These are phyloP conservation scores for Hypoxylon sp. DNA, from an alignment of 2,329 filamentous ascomycete species.

Conservation along the genomic window DNA sequence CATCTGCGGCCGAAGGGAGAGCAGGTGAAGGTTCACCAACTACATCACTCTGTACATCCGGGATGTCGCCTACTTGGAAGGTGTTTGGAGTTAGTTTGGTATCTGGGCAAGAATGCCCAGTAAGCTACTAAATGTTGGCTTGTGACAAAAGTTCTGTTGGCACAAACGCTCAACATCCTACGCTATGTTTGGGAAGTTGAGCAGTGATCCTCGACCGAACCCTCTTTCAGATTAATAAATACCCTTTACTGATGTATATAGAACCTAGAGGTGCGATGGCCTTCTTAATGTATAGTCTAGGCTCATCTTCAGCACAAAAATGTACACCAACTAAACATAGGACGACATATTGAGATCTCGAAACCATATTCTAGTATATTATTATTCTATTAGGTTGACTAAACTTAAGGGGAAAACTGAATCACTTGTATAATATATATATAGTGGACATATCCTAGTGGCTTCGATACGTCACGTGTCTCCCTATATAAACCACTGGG, in stretches of 20 bases:
- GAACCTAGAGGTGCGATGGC: neutral
- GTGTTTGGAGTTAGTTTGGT: constrained; percentile 2
- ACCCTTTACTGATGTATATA: constrained; percentile 35
- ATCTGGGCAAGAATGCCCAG: neutral
- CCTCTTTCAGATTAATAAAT: constrained; percentile 23
- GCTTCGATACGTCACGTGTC: neutral
- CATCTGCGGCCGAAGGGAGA: neutral
- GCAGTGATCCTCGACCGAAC: constrained; percentile 2
- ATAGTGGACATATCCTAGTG: constrained; percentile 1
- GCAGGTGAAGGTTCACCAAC: neutral
- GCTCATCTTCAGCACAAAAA: constrained; percentile 17
- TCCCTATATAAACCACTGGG: neutral
- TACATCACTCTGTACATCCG: neutral
- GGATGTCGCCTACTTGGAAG: constrained; percentile 20
- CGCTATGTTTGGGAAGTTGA: constrained; percentile 10
- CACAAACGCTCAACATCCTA: neutral
- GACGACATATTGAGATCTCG: neutral
- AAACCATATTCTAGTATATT: neutral
- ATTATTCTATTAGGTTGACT: constrained; percentile 4
- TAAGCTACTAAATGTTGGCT: constrained; percentile 4
- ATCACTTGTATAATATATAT: neutral
- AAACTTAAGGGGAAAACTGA: constrained; percentile 2
- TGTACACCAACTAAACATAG: constrained; percentile 10
- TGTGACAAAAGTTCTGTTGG: constrained; percentile 6
- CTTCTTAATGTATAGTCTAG: constrained; percentile 10